Percentiles rank a stretch among this genome's conserved stretches.
Evolutionary conservation across 495 filamentous ascomycete genomes (phyloP).

Genomic region (Aspergillus hancockii): DNA sequence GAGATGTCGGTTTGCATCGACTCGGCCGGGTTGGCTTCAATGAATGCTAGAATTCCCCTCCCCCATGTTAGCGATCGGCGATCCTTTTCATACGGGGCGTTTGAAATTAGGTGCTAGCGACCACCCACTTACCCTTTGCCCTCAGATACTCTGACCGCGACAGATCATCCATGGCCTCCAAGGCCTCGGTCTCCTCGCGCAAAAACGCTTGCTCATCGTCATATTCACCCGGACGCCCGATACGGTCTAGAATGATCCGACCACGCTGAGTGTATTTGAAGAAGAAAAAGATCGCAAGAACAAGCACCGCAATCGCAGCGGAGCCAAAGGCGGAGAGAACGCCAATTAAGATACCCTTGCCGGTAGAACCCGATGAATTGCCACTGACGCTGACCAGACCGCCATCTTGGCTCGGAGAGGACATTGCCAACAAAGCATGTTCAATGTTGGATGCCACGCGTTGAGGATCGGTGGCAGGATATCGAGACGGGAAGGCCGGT

Average conservation of each 20-base stretch:
- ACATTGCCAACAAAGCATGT: slow-evolving; percentile 33
- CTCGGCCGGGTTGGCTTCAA: slow-evolving; percentile 92
- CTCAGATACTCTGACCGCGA: slow-evolving; percentile 85
- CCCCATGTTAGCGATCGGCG: slow-evolving; percentile 15
- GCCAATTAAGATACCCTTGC: slow-evolving; percentile 88
- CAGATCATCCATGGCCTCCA: slow-evolving; percentile 95
- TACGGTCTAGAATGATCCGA: slow-evolving; percentile 88
- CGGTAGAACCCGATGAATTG: slow-evolving; percentile 54
- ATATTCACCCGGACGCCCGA: slow-evolving; percentile 92
- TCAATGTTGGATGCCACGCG: slow-evolving; percentile 26
- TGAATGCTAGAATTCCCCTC: slow-evolving; percentile 64
- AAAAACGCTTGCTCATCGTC: slow-evolving; percentile 94
- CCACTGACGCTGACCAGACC: slow-evolving; percentile 34
- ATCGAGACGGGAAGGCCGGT: slow-evolving; percentile 29
- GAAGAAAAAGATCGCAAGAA: slow-evolving; percentile 88
- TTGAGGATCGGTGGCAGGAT: slow-evolving; percentile 13
- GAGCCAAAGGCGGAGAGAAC: slow-evolving; percentile 96
- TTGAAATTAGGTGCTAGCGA: not conserved
- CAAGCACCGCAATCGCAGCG: slow-evolving; percentile 74
- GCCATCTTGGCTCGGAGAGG: slow-evolving; percentile 26
- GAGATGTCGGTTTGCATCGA: slow-evolving; percentile 96
- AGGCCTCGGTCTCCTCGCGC: slow-evolving; percentile 89
- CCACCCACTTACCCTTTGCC: slow-evolving; percentile 76
- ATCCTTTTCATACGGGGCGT: not conserved
- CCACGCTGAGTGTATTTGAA: slow-evolving; percentile 88